These are phyloP conservation scores for Tuber calosporum DNA, from an alignment of 495 filamentous ascomycete species.

Conservation along the genomic window DNA sequence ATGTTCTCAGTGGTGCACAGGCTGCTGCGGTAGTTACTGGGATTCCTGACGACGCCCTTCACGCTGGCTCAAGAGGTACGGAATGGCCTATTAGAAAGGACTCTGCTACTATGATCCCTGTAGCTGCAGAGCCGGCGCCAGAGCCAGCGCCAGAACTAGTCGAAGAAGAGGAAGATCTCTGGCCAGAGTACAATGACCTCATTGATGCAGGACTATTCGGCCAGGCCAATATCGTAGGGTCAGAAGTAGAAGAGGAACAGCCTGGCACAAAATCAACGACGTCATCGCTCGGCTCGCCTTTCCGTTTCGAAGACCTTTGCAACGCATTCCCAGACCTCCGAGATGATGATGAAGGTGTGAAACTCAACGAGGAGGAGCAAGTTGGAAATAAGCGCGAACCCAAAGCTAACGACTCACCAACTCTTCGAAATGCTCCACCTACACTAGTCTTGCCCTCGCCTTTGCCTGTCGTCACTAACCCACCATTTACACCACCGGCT, in stretches of 20 bases:
- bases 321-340: slow-evolving; percentile 30
- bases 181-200: slow-evolving; percentile 88
- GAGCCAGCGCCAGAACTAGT: slow-evolving; percentile 14
- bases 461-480: slow-evolving; percentile 35
- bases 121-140: background rate
- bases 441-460: slow-evolving; percentile 44
- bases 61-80: slow-evolving; percentile 13
- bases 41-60: slow-evolving; percentile 19
- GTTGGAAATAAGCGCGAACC: slow-evolving; percentile 16
- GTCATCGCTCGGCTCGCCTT: slow-evolving; percentile 40
- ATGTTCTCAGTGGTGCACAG: slow-evolving; percentile 12
- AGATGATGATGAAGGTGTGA: slow-evolving; percentile 17
- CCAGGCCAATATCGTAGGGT: slow-evolving; percentile 25
- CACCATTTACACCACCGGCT: slow-evolving; percentile 16
- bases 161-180: slow-evolving; percentile 70
- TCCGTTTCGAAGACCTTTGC: slow-evolving; percentile 40
- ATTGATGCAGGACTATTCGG: slow-evolving; percentile 55
- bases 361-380: slow-evolving; percentile 15
- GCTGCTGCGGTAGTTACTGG: background rate
- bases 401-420: slow-evolving; percentile 32
- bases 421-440: slow-evolving; percentile 32
- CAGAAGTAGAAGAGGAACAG: slow-evolving; percentile 14
- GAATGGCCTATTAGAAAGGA: slow-evolving; percentile 33
- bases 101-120: slow-evolving; percentile 7
- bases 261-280: slow-evolving; percentile 33